phyloP scores from a whole-genome alignment of 208 protist species.

The Leishmania guyanensis region DNA sequence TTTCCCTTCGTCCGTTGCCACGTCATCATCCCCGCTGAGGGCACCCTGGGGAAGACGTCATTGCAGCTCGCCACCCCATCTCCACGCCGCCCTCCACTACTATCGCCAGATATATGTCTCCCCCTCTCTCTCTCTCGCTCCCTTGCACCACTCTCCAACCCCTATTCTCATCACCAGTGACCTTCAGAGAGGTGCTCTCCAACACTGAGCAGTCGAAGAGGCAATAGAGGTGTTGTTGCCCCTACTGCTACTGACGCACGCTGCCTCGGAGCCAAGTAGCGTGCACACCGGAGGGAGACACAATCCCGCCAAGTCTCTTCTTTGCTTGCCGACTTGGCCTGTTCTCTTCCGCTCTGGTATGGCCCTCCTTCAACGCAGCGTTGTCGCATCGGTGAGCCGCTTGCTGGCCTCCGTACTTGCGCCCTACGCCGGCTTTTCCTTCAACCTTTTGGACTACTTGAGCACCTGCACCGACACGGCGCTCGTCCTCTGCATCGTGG shows the following conservation, averaged over 20 bases:
- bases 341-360: background rate
- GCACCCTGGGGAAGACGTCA: background rate
- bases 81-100: background rate
- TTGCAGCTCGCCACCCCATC: background rate
- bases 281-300: too few species aligned
- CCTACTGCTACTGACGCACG: background rate
- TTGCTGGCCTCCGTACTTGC: slow-evolving; percentile 2
- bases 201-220: background rate
- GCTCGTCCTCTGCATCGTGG: slow-evolving; percentile 45
- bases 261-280: background rate
- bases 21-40: background rate
- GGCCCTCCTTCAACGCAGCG: background rate
- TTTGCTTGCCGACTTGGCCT: too few species aligned
- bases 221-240: background rate
- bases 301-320: background rate
- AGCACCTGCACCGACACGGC: slow-evolving; percentile 41
- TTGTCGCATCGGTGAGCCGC: background rate
- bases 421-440: slow-evolving; percentile 15
- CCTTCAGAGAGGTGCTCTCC: background rate
- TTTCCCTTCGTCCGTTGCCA: background rate
- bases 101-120: background rate
- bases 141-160: background rate
- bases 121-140: too few species aligned
- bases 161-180: background rate
- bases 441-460: slow-evolving; percentile 48